Evolutionary conservation across 2,329 filamentous ascomycete species (phyloP).

Genomic region (Colletotrichum sp.): DNA sequence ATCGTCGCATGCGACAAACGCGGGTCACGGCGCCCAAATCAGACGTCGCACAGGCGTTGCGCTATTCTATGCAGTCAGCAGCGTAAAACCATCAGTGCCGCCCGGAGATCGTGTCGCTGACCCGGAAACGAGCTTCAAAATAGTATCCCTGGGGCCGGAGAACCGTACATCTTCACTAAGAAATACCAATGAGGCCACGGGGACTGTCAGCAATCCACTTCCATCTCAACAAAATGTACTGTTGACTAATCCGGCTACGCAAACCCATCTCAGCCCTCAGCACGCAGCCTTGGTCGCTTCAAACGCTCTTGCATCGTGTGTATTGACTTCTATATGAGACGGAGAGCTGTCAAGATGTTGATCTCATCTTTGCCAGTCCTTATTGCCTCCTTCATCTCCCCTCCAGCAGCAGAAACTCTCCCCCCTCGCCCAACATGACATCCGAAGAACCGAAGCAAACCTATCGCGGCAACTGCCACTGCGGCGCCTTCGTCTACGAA

Average conservation of each 20-base stretch:
- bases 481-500: slow-evolving; percentile 58
- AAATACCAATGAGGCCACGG: not conserved
- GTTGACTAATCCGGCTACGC: not conserved
- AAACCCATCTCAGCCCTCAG: not conserved
- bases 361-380: not conserved
- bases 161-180: not conserved
- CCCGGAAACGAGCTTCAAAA: not conserved
- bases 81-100: not conserved
- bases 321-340: not conserved
- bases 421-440: not conserved
- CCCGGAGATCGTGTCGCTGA: not conserved
- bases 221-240: slow-evolving; percentile 3
- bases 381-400: not conserved
- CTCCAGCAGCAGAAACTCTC: not conserved
- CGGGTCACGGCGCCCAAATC: not conserved
- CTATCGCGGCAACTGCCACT: slow-evolving; percentile 65
- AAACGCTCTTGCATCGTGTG: not conserved
- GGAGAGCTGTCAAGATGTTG: not conserved
- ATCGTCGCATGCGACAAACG: not conserved
- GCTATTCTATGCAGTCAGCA: not conserved
- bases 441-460: slow-evolving; percentile 29
- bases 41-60: not conserved
- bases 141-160: not conserved
- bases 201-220: not conserved
- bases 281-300: not conserved